Conservation (phyloP, 495 filamentous ascomycete genomes). For the Podospora anserina region DNA sequence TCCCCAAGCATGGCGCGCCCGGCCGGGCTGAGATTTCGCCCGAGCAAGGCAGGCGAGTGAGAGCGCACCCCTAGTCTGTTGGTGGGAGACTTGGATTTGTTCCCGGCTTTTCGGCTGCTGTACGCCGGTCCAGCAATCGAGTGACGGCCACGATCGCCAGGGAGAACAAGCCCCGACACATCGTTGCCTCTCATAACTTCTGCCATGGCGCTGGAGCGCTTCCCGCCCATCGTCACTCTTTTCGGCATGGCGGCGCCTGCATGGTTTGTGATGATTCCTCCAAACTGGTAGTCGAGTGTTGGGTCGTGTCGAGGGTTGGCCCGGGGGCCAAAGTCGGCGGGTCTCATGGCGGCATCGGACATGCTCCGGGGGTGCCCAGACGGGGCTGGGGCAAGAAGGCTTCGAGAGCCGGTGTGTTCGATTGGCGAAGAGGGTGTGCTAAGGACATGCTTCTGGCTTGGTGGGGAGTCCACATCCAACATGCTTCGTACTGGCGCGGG, state of each 20-base stretch:
- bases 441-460: slow-evolving; percentile 27
- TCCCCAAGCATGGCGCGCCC: slow-evolving; percentile 47
- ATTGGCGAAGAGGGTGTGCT: slow-evolving; percentile 45
- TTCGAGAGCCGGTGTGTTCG: slow-evolving; percentile 15
- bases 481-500: slow-evolving; percentile 40
- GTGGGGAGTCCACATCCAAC: slow-evolving; percentile 39
- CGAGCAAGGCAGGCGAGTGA: slow-evolving; percentile 53
- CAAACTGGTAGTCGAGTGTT: slow-evolving; percentile 52
- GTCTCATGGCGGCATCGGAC: slow-evolving; percentile 48
- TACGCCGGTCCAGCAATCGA: slow-evolving; percentile 41
- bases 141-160: slow-evolving; percentile 43
- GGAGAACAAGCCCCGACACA: slow-evolving; percentile 40
- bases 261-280: slow-evolving; percentile 48
- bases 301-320: slow-evolving; percentile 37
- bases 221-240: slow-evolving; percentile 41
- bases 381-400: neutral
- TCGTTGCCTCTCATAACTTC: slow-evolving; percentile 50
- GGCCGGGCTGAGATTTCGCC: slow-evolving; percentile 37
- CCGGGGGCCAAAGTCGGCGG: slow-evolving; percentile 41
- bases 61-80: slow-evolving; percentile 55
- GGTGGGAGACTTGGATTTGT: slow-evolving; percentile 61
- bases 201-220: slow-evolving; percentile 42
- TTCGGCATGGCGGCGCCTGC: slow-evolving; percentile 43
- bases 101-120: slow-evolving; percentile 34
- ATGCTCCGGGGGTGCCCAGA: slow-evolving; percentile 44